A percentile compares a stretch with the other conserved stretches of the same genome.
phyloP scores from a whole-genome alignment of 179 eudicot genomes.

The Patellifolia procumbens region DNA sequence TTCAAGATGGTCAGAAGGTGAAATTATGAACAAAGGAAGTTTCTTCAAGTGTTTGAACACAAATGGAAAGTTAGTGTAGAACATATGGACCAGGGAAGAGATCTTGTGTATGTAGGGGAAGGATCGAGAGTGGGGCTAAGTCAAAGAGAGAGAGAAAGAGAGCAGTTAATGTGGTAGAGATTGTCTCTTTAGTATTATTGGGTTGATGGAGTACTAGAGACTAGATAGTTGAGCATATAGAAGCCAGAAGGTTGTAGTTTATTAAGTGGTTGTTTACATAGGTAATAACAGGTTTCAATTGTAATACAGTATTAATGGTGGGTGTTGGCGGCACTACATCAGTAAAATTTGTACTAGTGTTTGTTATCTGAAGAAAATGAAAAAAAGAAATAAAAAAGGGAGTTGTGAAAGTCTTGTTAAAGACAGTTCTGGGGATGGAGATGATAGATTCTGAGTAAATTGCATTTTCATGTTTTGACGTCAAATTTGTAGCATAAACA shows the following conservation, averaged over 20 bases:
- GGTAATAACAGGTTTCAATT: not conserved
- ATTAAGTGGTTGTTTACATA: not conserved
- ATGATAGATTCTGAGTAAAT: not conserved
- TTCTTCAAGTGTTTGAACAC: conserved; percentile 18
- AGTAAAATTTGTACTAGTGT: not conserved
- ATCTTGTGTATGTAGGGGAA: conserved; percentile 12
- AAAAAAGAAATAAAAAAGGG: not conserved
- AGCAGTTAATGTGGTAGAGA: conserved; percentile 18
- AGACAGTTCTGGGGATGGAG: not conserved
- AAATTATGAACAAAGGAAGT: conserved; percentile 27
- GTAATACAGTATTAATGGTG: not conserved
- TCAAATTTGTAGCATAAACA: not conserved
- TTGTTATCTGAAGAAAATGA: not conserved
- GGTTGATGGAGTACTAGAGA: conserved; percentile 4
- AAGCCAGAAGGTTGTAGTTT: not conserved
- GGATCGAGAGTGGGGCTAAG: not conserved
- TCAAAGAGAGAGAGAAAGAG: too few relatives aligned
- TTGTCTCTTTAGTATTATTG: conserved; percentile 15
- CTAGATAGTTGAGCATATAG: not conserved
- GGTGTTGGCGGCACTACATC: not conserved
- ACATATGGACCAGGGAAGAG: conserved; percentile 23
- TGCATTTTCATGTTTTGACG: not conserved
- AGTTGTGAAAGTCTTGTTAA: not conserved
- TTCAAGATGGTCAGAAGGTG: not conserved
- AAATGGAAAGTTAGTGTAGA: conserved; percentile 23